Base-by-base conservation (phyloP, 2,329 filamentous ascomycete species). In the Ascochyta pisi region DNA sequence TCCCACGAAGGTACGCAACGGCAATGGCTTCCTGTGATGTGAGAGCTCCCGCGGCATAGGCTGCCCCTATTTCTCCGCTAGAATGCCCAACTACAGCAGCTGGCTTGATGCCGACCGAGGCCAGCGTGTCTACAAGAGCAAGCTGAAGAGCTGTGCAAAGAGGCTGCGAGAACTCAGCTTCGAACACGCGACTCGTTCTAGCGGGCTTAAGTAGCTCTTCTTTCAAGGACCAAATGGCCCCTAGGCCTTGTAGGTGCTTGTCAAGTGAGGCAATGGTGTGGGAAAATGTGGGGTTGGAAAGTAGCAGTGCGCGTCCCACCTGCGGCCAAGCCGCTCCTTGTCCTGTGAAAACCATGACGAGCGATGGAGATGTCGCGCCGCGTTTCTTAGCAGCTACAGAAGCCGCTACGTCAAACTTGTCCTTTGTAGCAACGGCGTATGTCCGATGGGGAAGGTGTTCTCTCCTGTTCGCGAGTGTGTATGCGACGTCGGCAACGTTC, bases 31-130 rank as follows among this genome's bases (percentile, higher is more conserved):
- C 27, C 6, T n/a, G 9, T 6, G 10, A 6, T 6, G 26, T 70
- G 3, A 62, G n/a, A 26, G 24, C 63, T 1, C 73, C 74, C 10
- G 66, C 68, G 8, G 68, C 68, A 23, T 79, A 78, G 3, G 73
- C 66, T 0, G 77, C 78, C 0, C 74, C 77, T 9, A 78, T 76
- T 54, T 80, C 78, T 4, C 78, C 77, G 12, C 76, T 69, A 0
- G 75, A 78, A 47, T 80, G 77, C 3, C 78, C 77, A 22, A 65
- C 56, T 1, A 71, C 68, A 1, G 61, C 53, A n/a, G 35, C 22
- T 1, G 67, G 62, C 3, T 39, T 15, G 13, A 71, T 44, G 1
- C 57, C 57, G 19, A 61, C 1, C n/a, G 39, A 10, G 3, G 27
- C 22, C 40, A 61, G 12, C 43, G 34, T 4, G 22, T 68, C 58